phyloP scores from a whole-genome alignment of 352 stramenopile genomes.

The Globisporangium yorkense region DNA sequence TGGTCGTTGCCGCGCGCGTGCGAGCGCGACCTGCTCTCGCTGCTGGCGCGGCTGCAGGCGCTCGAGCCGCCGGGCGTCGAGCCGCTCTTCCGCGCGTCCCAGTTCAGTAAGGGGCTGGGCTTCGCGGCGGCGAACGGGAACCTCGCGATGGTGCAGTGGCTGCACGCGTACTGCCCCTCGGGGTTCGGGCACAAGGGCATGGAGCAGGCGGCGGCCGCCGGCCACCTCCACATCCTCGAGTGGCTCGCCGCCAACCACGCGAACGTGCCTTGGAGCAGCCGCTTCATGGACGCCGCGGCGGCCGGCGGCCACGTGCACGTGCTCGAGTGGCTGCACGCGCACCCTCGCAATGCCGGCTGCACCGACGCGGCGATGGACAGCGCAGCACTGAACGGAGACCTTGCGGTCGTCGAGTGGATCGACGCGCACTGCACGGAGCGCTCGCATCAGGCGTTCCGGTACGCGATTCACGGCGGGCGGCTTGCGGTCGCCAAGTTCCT shows the following conservation, averaged over 20 bases:
- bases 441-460: constrained; percentile 8
- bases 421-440: constrained; percentile 8
- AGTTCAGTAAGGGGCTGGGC: constrained; percentile 7
- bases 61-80: constrained; percentile 5
- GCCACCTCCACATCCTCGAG: constrained; percentile 8
- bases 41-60: constrained; percentile 5
- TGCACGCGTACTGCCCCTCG: constrained; percentile 11
- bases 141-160: constrained; percentile 13
- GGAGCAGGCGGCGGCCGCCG: constrained; percentile 7
- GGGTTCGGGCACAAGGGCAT: constrained; percentile 13
- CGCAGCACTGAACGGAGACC: constrained; percentile 14
- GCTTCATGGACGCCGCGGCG: constrained; percentile 12
- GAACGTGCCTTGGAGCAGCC: constrained; percentile 9
- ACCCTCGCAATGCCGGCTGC: constrained; percentile 9
- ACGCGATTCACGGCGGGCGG: constrained; percentile 9
- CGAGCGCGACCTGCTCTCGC: constrained; percentile 9
- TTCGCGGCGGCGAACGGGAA: constrained; percentile 8
- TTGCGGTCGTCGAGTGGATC: constrained; percentile 20
- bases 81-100: constrained; percentile 6
- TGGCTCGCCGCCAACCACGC: constrained; percentile 9
- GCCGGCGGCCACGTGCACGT: constrained; percentile 8
- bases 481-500: constrained; percentile 13
- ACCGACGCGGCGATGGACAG: constrained; percentile 18
- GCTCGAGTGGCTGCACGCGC: constrained; percentile 12
- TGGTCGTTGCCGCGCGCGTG: constrained; percentile 11